Conservation (phyloP, 1,139 yeast genomes). For the Yamadazyma siamensis region DNA sequence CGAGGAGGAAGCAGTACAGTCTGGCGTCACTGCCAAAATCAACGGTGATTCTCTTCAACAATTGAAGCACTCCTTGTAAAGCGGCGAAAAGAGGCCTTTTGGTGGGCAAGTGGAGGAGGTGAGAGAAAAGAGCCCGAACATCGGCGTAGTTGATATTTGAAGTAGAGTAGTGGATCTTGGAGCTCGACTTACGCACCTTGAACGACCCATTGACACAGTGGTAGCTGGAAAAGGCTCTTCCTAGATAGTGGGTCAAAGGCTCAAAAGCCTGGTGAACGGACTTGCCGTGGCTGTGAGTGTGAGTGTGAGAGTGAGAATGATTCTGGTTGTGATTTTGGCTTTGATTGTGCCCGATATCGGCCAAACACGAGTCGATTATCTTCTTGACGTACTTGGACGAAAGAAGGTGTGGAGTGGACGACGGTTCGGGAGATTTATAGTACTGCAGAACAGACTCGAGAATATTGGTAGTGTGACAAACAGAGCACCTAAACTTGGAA, state of each 20-base stretch:
- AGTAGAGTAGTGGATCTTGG: conserved; percentile 30
- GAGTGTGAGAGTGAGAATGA: too few relatives aligned
- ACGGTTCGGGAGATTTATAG: too few relatives aligned
- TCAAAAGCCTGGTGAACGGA: conserved; percentile 41
- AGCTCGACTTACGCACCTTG: conserved; percentile 21
- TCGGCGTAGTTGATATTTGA: conserved; percentile 48
- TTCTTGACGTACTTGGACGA: conserved; percentile 25
- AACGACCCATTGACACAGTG: conserved; percentile 50
- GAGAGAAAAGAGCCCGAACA: conserved; percentile 36
- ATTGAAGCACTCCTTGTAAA: conserved; percentile 44
- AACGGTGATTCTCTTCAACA: conserved; percentile 44
- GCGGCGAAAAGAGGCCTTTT: conserved; percentile 55
- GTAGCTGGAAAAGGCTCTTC: conserved; percentile 37
- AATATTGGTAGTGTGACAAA: conserved; percentile 51
- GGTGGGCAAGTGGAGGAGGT: conserved; percentile 52
- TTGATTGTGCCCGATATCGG: conserved; percentile 11
- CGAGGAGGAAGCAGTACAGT: conserved; percentile 51
- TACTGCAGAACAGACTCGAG: conserved; percentile 17
- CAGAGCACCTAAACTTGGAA: conserved; percentile 52
- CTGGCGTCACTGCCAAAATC: conserved; percentile 31
- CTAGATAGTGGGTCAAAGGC: conserved; percentile 47
- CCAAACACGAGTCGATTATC: conserved; percentile 28
- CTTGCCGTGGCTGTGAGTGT: too few relatives aligned
- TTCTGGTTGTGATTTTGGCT: too few relatives aligned
- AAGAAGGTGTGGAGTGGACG: conserved; percentile 16